Evolutionary conservation across 202 grass and related monocot genomes (phyloP).

Genomic region (Panicum hallii): DNA sequence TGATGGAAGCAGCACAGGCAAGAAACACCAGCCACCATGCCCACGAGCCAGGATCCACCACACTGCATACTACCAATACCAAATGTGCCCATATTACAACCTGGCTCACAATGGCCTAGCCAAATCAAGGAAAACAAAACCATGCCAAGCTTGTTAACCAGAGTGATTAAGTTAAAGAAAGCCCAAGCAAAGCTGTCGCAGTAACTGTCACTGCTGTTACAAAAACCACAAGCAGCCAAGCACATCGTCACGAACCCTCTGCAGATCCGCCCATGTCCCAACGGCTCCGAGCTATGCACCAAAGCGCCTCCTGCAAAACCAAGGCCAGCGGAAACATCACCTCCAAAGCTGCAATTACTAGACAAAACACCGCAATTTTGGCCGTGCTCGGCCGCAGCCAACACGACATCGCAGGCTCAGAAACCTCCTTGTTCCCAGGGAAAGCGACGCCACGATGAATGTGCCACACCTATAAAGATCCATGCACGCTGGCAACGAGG

Average conservation of each 20-base stretch:
- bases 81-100: neutral
- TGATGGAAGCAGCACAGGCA: neutral
- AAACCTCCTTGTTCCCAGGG: conserved; percentile 35
- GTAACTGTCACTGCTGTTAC: neutral
- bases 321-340: conserved; percentile 50
- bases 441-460: neutral
- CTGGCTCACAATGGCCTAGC: neutral
- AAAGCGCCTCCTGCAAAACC: conserved; percentile 49
- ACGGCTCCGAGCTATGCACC: conserved; percentile 36
- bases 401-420: conserved; percentile 43
- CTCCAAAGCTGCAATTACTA: conserved; percentile 39
- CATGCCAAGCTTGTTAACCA: neutral
- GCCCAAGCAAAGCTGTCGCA: neutral
- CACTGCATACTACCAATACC: no score
- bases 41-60: neutral
- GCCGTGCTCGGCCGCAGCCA: conserved; percentile 2
- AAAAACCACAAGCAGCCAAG: conserved; percentile 15
- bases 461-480: conserved; percentile 21
- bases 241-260: neutral
- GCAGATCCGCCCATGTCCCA: conserved; percentile 18
- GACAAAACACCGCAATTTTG: conserved; percentile 26
- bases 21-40: neutral
- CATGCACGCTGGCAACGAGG: neutral
- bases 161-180: neutral
- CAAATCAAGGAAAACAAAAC: neutral